phyloP scores from a whole-genome alignment of 2,329 filamentous ascomycete genomes.

The Trichoderma sp. region DNA sequence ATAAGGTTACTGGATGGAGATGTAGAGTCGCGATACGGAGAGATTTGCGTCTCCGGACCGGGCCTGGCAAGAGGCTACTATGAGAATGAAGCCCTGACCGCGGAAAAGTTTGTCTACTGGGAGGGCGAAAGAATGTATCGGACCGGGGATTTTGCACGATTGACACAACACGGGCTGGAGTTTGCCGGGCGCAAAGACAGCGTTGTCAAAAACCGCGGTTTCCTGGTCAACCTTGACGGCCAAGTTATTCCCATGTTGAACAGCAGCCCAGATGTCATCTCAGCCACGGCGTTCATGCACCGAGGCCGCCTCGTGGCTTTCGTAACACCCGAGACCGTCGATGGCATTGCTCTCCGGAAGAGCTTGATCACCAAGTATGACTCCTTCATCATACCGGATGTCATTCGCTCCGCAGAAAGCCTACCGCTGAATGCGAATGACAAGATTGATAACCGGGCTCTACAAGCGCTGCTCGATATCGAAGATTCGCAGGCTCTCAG shows the following conservation, averaged over 20 bases:
- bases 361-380: background rate
- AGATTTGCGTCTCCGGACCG: background rate
- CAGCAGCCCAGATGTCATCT: background rate
- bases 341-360: background rate
- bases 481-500: background rate
- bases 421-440: slow-evolving; percentile 2
- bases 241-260: slow-evolving; percentile 4
- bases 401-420: background rate
- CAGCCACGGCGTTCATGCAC: background rate
- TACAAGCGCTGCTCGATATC: background rate
- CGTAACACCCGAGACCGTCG: background rate
- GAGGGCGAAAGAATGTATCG: slow-evolving; percentile 3
- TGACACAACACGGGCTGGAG: background rate
- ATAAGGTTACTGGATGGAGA: slow-evolving; percentile 7
- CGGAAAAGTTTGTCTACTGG: slow-evolving; percentile 6
- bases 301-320: slow-evolving; percentile 4
- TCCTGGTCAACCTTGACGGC: slow-evolving; percentile 1
- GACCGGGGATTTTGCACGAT: background rate
- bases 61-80: slow-evolving; percentile 1
- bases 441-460: slow-evolving; percentile 3
- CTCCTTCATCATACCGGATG: slow-evolving; percentile 3
- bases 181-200: slow-evolving; percentile 11
- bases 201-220: slow-evolving; percentile 11
- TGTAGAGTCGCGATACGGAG: slow-evolving; percentile 3
- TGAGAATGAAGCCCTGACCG: background rate